phyloP scores from a whole-genome alignment of 2,329 filamentous ascomycete species.

The Sclerotiophoma versabilis region DNA sequence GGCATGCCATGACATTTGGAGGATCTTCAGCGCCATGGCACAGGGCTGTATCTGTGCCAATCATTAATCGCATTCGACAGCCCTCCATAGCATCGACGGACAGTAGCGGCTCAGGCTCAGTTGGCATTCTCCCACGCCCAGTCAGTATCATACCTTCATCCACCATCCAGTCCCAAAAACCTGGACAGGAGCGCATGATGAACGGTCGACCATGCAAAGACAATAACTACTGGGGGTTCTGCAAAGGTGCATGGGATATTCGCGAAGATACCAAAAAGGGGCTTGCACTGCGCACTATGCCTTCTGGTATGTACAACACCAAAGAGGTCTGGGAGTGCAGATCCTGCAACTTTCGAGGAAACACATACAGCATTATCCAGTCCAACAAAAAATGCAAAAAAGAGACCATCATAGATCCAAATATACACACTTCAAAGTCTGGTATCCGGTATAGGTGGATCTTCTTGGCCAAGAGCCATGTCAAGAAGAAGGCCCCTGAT shows the following conservation, averaged over 20 bases:
- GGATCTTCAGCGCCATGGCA: slow-evolving; percentile 1
- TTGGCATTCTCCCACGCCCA: slow-evolving; percentile 23
- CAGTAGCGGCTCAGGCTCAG: slow-evolving; percentile 22
- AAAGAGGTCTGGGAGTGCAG: slow-evolving; percentile 46
- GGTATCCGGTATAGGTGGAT: slow-evolving; percentile 49
- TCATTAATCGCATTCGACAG: slow-evolving; percentile 12
- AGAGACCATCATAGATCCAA: slow-evolving; percentile 39
- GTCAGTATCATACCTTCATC: slow-evolving; percentile 21
- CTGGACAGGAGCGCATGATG: slow-evolving; percentile 38
- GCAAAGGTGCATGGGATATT: slow-evolving; percentile 49
- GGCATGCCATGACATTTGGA: slow-evolving; percentile 11
- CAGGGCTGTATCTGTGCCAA: slow-evolving; percentile 6
- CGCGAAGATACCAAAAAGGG: slow-evolving; percentile 47
- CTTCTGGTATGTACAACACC: slow-evolving; percentile 46
- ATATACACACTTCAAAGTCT: slow-evolving; percentile 29
- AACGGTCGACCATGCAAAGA: slow-evolving; percentile 47
- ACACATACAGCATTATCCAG: slow-evolving; percentile 30
- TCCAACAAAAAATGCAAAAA: slow-evolving; percentile 39
- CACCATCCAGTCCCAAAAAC: slow-evolving; percentile 28
- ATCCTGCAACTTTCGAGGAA: slow-evolving; percentile 45
- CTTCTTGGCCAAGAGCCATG: slow-evolving; percentile 49
- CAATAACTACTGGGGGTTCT: slow-evolving; percentile 53
- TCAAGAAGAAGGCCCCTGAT: slow-evolving; percentile 24
- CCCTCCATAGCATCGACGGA: slow-evolving; percentile 28
- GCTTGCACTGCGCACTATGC: slow-evolving; percentile 36